Percentiles rank a stretch among this genome's conserved stretches.
These are phyloP conservation scores for Epichloe coenophiala DNA, from an alignment of 2,329 filamentous ascomycete species.

Conservation along the genomic window DNA sequence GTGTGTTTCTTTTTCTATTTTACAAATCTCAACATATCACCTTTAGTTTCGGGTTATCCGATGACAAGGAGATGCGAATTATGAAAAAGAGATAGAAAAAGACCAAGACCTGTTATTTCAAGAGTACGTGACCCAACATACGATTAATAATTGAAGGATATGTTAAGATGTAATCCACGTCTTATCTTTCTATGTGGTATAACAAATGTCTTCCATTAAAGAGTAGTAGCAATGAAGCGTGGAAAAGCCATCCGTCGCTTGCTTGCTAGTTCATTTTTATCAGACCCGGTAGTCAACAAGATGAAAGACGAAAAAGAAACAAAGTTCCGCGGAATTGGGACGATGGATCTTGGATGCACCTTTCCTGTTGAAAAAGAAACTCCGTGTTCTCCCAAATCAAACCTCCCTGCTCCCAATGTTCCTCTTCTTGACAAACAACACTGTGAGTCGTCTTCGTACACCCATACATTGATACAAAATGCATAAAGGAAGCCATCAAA, in stretches of 20 bases:
- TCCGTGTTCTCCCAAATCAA: neutral
- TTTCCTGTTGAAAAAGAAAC: neutral
- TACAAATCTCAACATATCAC: neutral
- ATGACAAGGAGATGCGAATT: too few species aligned
- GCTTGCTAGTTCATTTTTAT: neutral
- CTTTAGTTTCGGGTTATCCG: neutral
- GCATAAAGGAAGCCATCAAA: neutral
- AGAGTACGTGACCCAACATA: too few species aligned
- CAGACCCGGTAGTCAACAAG: neutral
- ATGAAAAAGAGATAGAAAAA: too few species aligned
- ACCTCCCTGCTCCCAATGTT: neutral
- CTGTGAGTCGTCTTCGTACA: neutral
- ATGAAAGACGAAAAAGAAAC: neutral
- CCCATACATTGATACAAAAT: neutral
- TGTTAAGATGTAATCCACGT: too few species aligned
- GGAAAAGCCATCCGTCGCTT: too few species aligned
- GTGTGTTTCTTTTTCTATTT: neutral
- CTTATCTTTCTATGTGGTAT: neutral
- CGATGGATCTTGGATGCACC: neutral
- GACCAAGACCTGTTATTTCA: too few species aligned
- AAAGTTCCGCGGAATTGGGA: neutral
- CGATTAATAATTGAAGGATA: too few species aligned
- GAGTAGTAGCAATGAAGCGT: neutral
- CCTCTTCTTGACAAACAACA: neutral
- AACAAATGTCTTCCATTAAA: neutral